Percentiles rank a stretch among this genome's conserved stretches.
These are phyloP conservation scores for Amylostereum areolatum DNA, from an alignment of 1,284 basidiomycete species.

Conservation along the genomic window DNA sequence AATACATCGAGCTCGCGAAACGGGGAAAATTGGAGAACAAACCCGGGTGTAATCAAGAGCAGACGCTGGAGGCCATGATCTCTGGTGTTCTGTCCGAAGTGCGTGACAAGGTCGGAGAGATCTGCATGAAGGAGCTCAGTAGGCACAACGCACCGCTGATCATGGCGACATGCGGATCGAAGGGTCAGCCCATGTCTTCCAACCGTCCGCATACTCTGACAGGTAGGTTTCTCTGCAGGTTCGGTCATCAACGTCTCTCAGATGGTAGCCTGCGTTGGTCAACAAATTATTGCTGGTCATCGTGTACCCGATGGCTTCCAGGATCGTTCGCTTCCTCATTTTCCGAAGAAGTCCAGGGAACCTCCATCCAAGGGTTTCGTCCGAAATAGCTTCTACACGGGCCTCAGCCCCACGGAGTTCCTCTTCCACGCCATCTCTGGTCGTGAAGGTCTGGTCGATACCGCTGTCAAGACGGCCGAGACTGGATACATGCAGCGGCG, in stretches of 20 bases:
- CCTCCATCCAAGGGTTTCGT: conserved; percentile 99
- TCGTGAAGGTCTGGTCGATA: conserved; percentile 97
- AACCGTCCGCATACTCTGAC: too few species aligned
- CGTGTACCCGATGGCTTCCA: conserved; percentile 99
- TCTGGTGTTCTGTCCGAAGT: conserved; percentile 93
- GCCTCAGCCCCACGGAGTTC: conserved; percentile 95
- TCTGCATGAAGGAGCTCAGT: conserved; percentile 97
- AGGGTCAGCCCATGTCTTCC: conserved; percentile 53
- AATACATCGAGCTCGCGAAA: too few species aligned
- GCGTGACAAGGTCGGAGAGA: conserved; percentile 93
- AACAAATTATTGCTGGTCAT: conserved; percentile 97
- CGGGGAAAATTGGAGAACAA: conserved; percentile 93
- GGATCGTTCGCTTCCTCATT: conserved; percentile 97
- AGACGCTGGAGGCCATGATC: conserved; percentile 94
- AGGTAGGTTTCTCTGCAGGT: conserved; percentile 41
- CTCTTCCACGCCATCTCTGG: conserved; percentile 99
- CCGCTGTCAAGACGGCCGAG: conserved; percentile 99
- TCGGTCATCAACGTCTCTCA: conserved; percentile 99
- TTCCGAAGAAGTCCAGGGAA: conserved; percentile 95
- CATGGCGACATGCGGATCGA: conserved; percentile 99
- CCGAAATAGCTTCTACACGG: conserved; percentile 94
- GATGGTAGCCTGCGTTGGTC: conserved; percentile 99
- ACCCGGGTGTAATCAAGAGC: conserved; percentile 94
- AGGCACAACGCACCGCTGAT: conserved; percentile 95
- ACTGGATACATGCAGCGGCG: conserved; percentile 99